Evolutionary conservation across 78 protist genomes (phyloP).

Genomic region (Pigoraptor vietnamica): DNA sequence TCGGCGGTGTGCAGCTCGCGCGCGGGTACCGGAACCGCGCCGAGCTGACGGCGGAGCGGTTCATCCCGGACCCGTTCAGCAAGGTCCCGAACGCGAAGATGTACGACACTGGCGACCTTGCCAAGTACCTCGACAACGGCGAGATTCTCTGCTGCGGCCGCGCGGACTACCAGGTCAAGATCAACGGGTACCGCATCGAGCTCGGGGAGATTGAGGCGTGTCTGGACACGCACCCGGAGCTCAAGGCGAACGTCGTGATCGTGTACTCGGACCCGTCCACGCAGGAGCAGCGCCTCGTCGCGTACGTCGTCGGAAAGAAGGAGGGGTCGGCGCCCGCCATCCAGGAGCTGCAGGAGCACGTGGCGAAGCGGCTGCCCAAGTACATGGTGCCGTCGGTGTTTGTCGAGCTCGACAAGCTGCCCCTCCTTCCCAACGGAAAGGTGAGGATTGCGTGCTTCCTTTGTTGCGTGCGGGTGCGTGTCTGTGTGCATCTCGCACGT

Average conservation of each 20-base stretch:
- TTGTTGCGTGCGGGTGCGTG: too few relatives aligned
- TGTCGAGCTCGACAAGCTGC: constrained; percentile 5
- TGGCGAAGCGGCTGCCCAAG: not conserved
- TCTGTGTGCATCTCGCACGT: too few relatives aligned
- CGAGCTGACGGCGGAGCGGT: constrained; percentile 29
- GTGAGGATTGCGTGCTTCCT: too few relatives aligned
- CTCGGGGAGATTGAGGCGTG: constrained; percentile 24
- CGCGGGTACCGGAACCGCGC: constrained; percentile 37
- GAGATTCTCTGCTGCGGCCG: constrained; percentile 8
- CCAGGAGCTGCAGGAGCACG: not conserved
- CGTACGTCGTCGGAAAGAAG: not conserved
- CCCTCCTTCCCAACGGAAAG: constrained; percentile 28
- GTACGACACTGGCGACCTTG: constrained; percentile 51
- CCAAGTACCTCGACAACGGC: constrained; percentile 10
- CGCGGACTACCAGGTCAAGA: constrained; percentile 36
- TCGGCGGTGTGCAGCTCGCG: constrained; percentile 39
- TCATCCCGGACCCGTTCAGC: constrained; percentile 16
- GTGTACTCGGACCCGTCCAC: not conserved
- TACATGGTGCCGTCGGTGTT: not conserved
- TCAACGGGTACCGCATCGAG: constrained; percentile 39
- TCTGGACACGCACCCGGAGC: not conserved
- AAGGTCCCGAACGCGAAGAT: not conserved
- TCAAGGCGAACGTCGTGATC: not conserved
- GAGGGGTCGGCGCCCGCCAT: not conserved
- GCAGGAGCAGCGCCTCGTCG: not conserved